These are phyloP conservation scores for Coemansia sp. DNA, from an alignment of 192 early-diverging fungal genomes.

Conservation along the genomic window DNA sequence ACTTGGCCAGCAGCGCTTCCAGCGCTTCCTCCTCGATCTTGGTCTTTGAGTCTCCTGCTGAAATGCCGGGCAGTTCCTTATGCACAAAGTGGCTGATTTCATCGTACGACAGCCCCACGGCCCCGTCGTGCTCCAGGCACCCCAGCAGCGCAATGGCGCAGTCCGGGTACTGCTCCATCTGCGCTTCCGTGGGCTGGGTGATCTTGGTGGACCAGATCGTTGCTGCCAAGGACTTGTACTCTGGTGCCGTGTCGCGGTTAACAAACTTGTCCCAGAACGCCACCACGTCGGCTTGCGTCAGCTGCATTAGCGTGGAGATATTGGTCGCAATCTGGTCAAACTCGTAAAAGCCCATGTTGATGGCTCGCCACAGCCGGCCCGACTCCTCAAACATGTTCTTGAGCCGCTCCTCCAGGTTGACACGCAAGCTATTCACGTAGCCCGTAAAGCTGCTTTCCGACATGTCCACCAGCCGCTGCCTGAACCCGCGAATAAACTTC, in stretches of 20 bases:
- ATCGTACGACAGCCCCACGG: conserved; percentile 11
- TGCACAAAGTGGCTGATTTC: conserved; percentile 12
- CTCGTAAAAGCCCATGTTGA: conserved; percentile 70
- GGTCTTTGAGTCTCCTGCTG: not conserved
- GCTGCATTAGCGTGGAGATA: conserved; percentile 10
- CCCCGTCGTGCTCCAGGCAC: conserved; percentile 37
- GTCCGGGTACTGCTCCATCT: conserved; percentile 22
- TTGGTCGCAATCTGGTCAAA: conserved; percentile 64
- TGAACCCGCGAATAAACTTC: conserved; percentile 66
- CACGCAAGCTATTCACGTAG: conserved; percentile 64
- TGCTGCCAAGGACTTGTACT: conserved; percentile 18
- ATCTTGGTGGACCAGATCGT: conserved; percentile 44
- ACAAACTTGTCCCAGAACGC: conserved; percentile 42
- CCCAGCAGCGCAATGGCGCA: conserved; percentile 30
- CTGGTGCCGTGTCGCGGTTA: conserved; percentile 18
- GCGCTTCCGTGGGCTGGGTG: conserved; percentile 17
- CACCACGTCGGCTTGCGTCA: conserved; percentile 31
- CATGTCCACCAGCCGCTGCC: conserved; percentile 60
- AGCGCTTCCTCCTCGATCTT: conserved; percentile 7
- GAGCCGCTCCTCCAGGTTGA: conserved; percentile 65
- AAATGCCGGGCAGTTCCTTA: not conserved
- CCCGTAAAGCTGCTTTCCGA: conserved; percentile 61
- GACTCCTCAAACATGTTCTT: conserved; percentile 77
- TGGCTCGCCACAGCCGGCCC: conserved; percentile 62
- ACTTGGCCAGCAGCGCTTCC: conserved; percentile 13